Evolutionary conservation across 2,329 filamentous ascomycete species (phyloP), one percentile per base, ranked within the genome.

Genomic region (Chaetomium strumarium): DNA sequence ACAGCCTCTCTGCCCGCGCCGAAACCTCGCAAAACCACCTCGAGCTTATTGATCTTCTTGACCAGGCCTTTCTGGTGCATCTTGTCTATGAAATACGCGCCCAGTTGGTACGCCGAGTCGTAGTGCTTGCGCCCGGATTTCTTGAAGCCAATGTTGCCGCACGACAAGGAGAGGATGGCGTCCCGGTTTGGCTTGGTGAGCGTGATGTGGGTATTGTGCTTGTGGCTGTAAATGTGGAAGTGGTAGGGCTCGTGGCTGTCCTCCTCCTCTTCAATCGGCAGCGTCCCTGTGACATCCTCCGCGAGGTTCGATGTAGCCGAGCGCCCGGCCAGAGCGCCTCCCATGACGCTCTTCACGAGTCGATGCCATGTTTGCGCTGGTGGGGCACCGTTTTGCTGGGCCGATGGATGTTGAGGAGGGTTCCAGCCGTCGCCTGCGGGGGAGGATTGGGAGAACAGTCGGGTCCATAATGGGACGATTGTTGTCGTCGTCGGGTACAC

Each of bases 161-260:
- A 81, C 2, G 87, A 88, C 62, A 95, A 71, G 12, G 85, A 90
- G 58, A 99, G 76, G 59, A 97, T 80, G 29, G 89, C 81, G 58
- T 89, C 81, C 44, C 86, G 79, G 67, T 90, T 84, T 29, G 93
- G 91, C 64, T 85, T 84, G 19, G 90, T 89, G 60, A 96, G 81
- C 1, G 91, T 96, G 64, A 99, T 80, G 71, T 97, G 90, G 17
- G 89, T 93, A 75, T 99, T 99, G 80, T 96, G 93, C 73, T 90
- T 95, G 68, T 88, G 85, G 29, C 86, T 75, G 72, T 83, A 92
- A 68, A 99, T 77, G 73, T 96, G 89, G 58, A 99, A 79, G 68
- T 95, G 90, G 74, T 90, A 90, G 2, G 88, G 85, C 65, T 86
- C 80, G 36, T 73, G 58, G 13, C 68, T 60, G 46, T 73, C 64